Base-by-base conservation (phyloP, 805 yeast species). In the Saccharomycopsis sp. region DNA sequence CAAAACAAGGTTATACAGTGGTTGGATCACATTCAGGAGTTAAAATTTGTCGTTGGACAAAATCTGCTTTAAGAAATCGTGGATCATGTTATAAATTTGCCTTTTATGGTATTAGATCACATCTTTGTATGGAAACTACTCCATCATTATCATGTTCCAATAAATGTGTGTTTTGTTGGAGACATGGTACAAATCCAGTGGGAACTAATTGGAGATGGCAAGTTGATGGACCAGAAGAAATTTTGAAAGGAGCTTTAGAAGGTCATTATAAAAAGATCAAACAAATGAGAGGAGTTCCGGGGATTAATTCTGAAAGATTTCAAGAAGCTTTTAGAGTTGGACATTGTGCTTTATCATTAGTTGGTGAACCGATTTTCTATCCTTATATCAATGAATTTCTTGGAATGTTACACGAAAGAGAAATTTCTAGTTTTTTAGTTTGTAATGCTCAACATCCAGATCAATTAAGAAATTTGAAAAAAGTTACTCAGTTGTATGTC, bases 151-250 rank as follows among this genome's bases (percentile, higher is more conserved):
- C 95, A 5, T 87, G 96, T 59, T 85, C 96, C 4, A 87, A 87
- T 56, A 87, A 87, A 58, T 87, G 96, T 69, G 96, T 88, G 3
- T 87, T 87, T 55, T 87, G 96, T 62, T 87, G 96, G 96, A 73
- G 96, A 57, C 96, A 87, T 59, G 96, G 96, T 36, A 87, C 96
- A 2, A 88, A 87, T 54, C 96, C 96, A 0, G 96, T 88, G 2
- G 95, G 95, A 14, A 87, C 94, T 21, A 79, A 80, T 45, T 87
- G 96, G 96, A 67, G 96, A 53, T 87, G 96, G 96, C 89, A 86
- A 53, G 83, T 86, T 12, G 96, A 87, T 58, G 78, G 80, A 17
- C 96, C 96, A 0, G 88, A 84, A 50, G 77, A 67, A 45, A 84
- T 87, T 37, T 56, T 87, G 41, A 74, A 82, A 34, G 95, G 95